A percentile compares a stretch with the other conserved stretches of the same genome.
Evolutionary conservation across 169 alveolate species (phyloP).

Genomic region (Babesia divergens): DNA sequence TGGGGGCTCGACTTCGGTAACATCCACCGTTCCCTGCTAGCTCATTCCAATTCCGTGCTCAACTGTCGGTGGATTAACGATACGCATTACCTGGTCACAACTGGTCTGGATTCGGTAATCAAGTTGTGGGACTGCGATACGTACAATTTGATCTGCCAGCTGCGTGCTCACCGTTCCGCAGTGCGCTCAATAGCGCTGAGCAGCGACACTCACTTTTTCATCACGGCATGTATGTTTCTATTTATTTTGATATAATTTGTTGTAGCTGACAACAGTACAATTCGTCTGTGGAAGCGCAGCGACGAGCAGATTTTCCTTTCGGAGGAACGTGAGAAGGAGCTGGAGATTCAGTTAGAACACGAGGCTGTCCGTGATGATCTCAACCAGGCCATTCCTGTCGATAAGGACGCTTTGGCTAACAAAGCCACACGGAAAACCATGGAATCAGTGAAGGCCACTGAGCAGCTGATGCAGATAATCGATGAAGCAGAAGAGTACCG

Average conservation of each 20-base stretch:
- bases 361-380: constrained; percentile 76
- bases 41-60: constrained; percentile 25
- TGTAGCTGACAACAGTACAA: constrained; percentile 71
- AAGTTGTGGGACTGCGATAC: constrained; percentile 79
- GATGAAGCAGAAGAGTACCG: constrained; percentile 54
- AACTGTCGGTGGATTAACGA: constrained; percentile 32
- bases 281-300: constrained; percentile 73
- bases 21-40: constrained; percentile 64
- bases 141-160: constrained; percentile 64
- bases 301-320: constrained; percentile 77
- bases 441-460: constrained; percentile 78
- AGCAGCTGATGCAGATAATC: constrained; percentile 64
- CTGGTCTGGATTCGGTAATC: constrained; percentile 43
- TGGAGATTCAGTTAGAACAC: constrained; percentile 77
- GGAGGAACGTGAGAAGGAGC: constrained; percentile 82
- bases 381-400: constrained; percentile 69
- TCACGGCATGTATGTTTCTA: constrained; percentile 22
- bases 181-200: constrained; percentile 56
- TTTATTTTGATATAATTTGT: no score
- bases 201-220: constrained; percentile 60
- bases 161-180: constrained; percentile 63
- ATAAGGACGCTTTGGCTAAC: constrained; percentile 64
- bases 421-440: constrained; percentile 79
- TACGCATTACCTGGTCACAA: constrained; percentile 63
- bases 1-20: constrained; percentile 88